Base-by-base conservation (phyloP, 129 eudicot species). In the Solidago caesia region DNA sequence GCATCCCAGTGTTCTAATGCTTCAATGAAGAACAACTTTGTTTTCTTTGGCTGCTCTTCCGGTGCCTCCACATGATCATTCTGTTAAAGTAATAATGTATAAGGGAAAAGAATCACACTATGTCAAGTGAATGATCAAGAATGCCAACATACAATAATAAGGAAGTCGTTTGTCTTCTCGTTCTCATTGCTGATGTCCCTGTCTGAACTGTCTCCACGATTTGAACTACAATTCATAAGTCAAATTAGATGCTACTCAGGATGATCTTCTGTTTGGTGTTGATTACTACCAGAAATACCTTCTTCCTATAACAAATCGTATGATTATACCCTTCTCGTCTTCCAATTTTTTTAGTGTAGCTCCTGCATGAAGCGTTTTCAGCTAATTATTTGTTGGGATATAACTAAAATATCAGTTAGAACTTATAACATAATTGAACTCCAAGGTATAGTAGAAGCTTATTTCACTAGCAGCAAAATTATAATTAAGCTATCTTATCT, bases 231-330 rank as follows among this genome's bases (percentile, higher is more conserved):
- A 70, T 49, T 82, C 27, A 55, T 56, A 69, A 52, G 60, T 62
- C 70, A 62, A 48, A 15, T n/a, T 59, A 15, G 67, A 81, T 13
- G 68, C 8, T 60, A 63, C 56, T 76, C 65, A 49, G 52, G 60
- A 68, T 45, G 73, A 44, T 52, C 21, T 61, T 58, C 21, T n/a
- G 56, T 41, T 64, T 67, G 21, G 9, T 63, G 42, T 67, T 72
- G 53, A 55, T 63, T 43, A 80, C 51, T 48, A 80, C 43, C 5
- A 73, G 8, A 68, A 4, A 53, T 53, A 79, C 97, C 97, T 92
- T 85, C 80, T 87, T 79, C 97, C 97, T 72, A 92, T 89, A 7
- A 92, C 91, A 85, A 92, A 92, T 85, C 97, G 87, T 71, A 87
- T 84, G 80, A 85, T 77, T 45, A 92, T 85, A 63, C 96, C 91